phyloP scores from a whole-genome alignment of 163 green algal genomes.

The Prototheca wickerhamii region DNA sequence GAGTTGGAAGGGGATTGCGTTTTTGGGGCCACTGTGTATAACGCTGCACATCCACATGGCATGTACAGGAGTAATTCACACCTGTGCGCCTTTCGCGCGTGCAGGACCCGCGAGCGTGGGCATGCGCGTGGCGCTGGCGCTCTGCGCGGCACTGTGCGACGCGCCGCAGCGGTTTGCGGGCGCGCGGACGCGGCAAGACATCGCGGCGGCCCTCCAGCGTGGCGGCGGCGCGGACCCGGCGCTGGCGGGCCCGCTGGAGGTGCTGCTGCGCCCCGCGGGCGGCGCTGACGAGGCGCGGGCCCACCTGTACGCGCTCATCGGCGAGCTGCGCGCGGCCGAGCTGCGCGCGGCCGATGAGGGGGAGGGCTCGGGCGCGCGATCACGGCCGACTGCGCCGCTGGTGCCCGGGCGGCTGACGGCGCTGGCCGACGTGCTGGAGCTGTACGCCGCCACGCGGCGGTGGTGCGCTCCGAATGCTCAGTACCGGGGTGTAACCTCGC shows the following conservation, averaged over 20 bases:
- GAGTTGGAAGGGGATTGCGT: conserved; percentile 6
- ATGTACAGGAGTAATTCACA: too few species aligned
- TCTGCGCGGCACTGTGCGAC: conserved; percentile 6
- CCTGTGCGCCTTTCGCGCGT: too few species aligned
- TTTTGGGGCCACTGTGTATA: neutral
- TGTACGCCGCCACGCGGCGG: conserved; percentile 56
- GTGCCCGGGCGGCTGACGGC: conserved; percentile 42
- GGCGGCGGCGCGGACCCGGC: neutral
- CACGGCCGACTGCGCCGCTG: too few species aligned
- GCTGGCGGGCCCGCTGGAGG: conserved; percentile 1
- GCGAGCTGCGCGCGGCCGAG: conserved; percentile 39
- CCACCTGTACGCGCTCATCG: conserved; percentile 33
- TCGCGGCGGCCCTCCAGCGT: neutral
- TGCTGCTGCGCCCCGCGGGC: conserved; percentile 6
- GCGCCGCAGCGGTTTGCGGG: neutral
- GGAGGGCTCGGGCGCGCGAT: too few species aligned
- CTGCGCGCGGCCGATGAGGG: too few species aligned
- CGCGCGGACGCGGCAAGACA: neutral
- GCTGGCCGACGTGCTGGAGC: conserved; percentile 54
- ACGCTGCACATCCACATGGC: too few species aligned
- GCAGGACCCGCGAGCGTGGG: conserved; percentile 23
- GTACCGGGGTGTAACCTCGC: conserved; percentile 53
- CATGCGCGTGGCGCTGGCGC: conserved; percentile 16
- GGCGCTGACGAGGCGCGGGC: conserved; percentile 15
- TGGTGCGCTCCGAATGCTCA: conserved; percentile 51